Evolutionary conservation across 108 stramenopile species (phyloP).

Genomic region (Discostella stelligeroides): DNA sequence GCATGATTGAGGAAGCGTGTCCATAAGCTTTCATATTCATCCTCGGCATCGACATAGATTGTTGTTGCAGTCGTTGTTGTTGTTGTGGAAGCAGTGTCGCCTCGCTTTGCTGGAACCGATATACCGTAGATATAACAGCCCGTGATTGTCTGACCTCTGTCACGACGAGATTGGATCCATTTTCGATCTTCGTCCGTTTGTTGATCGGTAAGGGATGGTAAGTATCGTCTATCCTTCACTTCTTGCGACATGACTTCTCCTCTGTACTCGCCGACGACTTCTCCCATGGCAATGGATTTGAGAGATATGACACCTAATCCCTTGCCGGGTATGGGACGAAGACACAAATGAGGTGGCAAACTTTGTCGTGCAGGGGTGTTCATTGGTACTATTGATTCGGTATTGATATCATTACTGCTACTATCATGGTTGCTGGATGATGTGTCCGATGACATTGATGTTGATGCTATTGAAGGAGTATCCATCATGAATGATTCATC

Average conservation of each 20-base stretch:
- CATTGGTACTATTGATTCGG: constrained; percentile 19
- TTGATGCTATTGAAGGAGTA: background rate
- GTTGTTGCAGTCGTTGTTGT: background rate
- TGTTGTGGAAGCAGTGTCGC: background rate
- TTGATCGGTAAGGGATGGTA: constrained; percentile 5
- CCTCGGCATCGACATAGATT: constrained; percentile 58
- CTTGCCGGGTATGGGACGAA: constrained; percentile 38
- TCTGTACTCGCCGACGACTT: constrained; percentile 53
- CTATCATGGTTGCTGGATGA: background rate
- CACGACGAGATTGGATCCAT: constrained; percentile 49
- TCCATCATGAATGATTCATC: background rate
- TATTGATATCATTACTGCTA: background rate
- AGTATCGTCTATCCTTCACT: constrained; percentile 55
- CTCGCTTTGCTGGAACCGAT: constrained; percentile 13
- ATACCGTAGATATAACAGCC: constrained; percentile 54
- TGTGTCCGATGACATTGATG: background rate
- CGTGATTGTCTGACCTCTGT: constrained; percentile 45
- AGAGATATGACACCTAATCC: constrained; percentile 38
- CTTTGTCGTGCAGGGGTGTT: constrained; percentile 47
- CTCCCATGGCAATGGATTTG: constrained; percentile 20
- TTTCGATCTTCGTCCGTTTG: constrained; percentile 38
- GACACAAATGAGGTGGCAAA: constrained; percentile 34
- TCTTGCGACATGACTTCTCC: constrained; percentile 47
- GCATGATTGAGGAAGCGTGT: constrained; percentile 59
- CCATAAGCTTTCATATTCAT: constrained; percentile 53